Base-by-base conservation (phyloP, 768 basidiomycete species). In the Kwoniella europaea region DNA sequence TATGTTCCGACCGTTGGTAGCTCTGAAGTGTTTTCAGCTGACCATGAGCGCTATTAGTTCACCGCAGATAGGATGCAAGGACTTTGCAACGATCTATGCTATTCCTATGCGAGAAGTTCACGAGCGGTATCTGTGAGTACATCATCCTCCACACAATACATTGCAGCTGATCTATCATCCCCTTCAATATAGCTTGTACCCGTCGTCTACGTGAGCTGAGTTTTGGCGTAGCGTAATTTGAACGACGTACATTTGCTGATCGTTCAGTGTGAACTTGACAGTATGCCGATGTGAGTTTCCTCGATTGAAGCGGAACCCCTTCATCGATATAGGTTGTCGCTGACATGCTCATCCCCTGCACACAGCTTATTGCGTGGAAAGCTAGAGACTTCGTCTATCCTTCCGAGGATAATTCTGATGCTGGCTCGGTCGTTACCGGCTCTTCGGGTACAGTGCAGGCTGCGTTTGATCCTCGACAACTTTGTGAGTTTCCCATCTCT, bases 91-190 rank as follows among this genome's bases (percentile, higher is more conserved):
- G 64, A 54, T 9, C 27, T 76, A 0, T 75, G 76, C 44, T 79
- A 79, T 64, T 67, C 67, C 10, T 79, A 73, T 63, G 76, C 74
- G 10, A 65, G 78, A 27, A 72, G 74, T 2, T 75, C 75, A 9
- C 67, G 72, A 52, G 71, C 75, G 10, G 75, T 75, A 18, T 75
- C 72, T 2, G 69, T 74, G 41, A 69, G 73, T 24, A 24, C 24
- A 24, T 24, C 24, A 24, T 24, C 24, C 24, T 24, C 24, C 24
- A 24, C 24, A 24, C 24, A 24, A 24, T 24, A 24, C 24, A 24
- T 24, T 24, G 24, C 24, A 24, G 24, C 24, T 24, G 24, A 24
- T 24, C 24, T 24, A 24, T 24, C 24, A 24, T 24, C 24, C 24
- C 24, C 24, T 24, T 24, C 24, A 24, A 24, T 7, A 24, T 44